These are phyloP conservation scores for Fistulina hepatica DNA, from an alignment of 1,284 basidiomycete genomes.

Conservation along the genomic window DNA sequence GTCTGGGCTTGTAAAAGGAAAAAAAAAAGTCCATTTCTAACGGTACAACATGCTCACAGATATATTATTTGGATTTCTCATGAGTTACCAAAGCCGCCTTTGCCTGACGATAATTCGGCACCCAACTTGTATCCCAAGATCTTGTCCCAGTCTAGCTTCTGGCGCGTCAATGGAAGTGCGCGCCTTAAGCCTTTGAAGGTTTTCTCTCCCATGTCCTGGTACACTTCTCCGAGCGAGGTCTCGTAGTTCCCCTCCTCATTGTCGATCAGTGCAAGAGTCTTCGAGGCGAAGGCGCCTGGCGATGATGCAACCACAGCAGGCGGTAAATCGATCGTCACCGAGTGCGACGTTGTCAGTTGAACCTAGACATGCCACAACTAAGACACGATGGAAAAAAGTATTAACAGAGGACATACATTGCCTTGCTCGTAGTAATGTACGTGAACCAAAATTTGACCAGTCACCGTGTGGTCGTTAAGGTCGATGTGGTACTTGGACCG, in stretches of 20 bases:
- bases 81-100: slow-evolving; percentile 43
- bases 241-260: slow-evolving; percentile 73
- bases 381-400: slow-evolving; percentile 2
- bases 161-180: slow-evolving; percentile 83
- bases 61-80: neutral
- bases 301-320: slow-evolving; percentile 39
- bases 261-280: slow-evolving; percentile 73
- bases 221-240: slow-evolving; percentile 65
- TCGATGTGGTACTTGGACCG: slow-evolving; percentile 68
- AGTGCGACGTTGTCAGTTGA: slow-evolving; percentile 73
- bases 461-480: slow-evolving; percentile 40
- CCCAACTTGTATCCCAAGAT: slow-evolving; percentile 82
- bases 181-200: slow-evolving; percentile 84
- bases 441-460: slow-evolving; percentile 66
- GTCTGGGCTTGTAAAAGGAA: too few relatives aligned
- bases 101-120: slow-evolving; percentile 67
- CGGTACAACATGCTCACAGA: too few relatives aligned
- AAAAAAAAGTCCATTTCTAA: too few relatives aligned
- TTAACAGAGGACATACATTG: slow-evolving; percentile 47
- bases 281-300: slow-evolving; percentile 48
- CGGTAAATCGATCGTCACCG: slow-evolving; percentile 55
- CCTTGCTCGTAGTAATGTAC: slow-evolving; percentile 97
- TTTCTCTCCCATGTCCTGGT: slow-evolving; percentile 81
- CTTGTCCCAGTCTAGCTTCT: slow-evolving; percentile 92
- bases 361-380: slow-evolving; percentile 41